Evolutionary conservation across 495 filamentous ascomycete genomes (phyloP), one percentile per base, ranked within the genome.

Genomic region (Annulohypoxylon stygium): DNA sequence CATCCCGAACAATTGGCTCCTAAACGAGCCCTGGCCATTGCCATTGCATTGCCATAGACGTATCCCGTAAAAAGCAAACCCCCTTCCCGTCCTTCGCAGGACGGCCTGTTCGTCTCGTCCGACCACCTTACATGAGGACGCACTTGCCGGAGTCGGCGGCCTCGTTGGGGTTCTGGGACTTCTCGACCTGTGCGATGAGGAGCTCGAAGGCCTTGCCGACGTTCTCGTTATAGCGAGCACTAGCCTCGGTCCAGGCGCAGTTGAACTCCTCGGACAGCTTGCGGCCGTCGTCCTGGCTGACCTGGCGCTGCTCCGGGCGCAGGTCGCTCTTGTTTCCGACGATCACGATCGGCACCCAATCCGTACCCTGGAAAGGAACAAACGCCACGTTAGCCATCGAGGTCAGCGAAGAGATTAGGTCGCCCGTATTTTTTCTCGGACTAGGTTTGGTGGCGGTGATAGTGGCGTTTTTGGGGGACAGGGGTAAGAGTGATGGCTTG

Each of bases 291-390:
- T 97, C 94, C 33, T 88, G 78, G 18, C 91, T 88, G 67, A 99
- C 95, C 80, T 98, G 95, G 60, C 95, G 91, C 79, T 97, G 95
- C 79, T 97, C 95, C 23, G 91, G 87, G 62, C 95, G 93, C 51
- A 99, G 88, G 80, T 99, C 96, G 74, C 89, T 93, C 85, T 99
- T 99, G 84, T 99, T 99, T 70, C 93, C 96, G 20, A 99, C 95
- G 57, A 99, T 89, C 69, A 96, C 92, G 74, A 98, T 90, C 12
- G 96, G 97, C 65, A 97, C 94, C 83, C 89, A 91, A 64, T 97
- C 94, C 47, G 93, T 91, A 75, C 97, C 96, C 96, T 99, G 23
- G 20, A 23, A 0, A 23, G 20, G n/a, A n/a, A n/a, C n/a, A n/a
- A n/a, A 23, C 20, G 20, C 30, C 30, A 6, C 30, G 30, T 30